Evolutionary conservation across 1,139 yeast species (phyloP), one percentile per base, ranked within the genome.

Genomic region (Protomyces inouyei): DNA sequence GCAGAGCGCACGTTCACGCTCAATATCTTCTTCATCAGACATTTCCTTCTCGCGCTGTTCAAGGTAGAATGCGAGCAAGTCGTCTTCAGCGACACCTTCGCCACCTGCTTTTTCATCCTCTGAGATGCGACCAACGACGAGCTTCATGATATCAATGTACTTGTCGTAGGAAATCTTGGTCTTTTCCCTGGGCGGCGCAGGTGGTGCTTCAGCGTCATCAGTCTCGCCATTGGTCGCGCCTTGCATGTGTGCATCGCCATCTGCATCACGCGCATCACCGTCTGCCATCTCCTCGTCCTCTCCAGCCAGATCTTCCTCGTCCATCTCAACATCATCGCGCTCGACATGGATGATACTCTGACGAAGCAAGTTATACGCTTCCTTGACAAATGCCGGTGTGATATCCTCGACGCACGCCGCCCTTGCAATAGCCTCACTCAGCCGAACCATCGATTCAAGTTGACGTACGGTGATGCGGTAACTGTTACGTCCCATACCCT

Each of bases 401-500:
- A 95, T 89, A 67, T 84, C 89, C 69, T 89, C 95, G 10, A 93
- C 88, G 77, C 98, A 93, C 75, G 93, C 93, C 51, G 98, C 97
- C 70, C 97, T 83, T 0, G 98, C 98, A 76, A 93, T 93, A 1
- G 97, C 98, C 76, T 93, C 99, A 9, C 95, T 86, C 68, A 93
- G 80, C 74, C 99, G 83, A 69, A 93, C 87, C 91, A 93, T 84
- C 36, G 79, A 88, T 76, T 93, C 99, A 71, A 93, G 81, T 75
- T 93, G 99, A 79, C 99, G 87, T 45, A 95, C 98, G 0, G 98
- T 93, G 71, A 93, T 93, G 76, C 98, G 82, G 76, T 93, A 93
- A 65, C 96, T 87, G 66, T 78, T 77, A 72, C 95, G 82, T 10
- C 96, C 95, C 67, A 87, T 79, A 0, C 97, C 97, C 75, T 89